phyloP scores from a whole-genome alignment of 2,329 filamentous ascomycete species.

The Exophiala calicioides region DNA sequence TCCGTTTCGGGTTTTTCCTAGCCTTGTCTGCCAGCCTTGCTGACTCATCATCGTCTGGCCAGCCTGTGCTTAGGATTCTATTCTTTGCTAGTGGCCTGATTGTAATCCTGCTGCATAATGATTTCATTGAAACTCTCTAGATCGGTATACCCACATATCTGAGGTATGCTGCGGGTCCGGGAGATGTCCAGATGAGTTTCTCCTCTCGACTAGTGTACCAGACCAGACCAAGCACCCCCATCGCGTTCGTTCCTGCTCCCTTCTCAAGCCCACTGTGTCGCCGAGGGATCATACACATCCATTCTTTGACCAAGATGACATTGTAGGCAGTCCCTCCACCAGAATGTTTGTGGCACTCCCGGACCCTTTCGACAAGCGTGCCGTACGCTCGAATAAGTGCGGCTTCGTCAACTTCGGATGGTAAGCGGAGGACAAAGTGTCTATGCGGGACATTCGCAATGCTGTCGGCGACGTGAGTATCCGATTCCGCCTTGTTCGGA shows the following conservation, averaged over 20 bases:
- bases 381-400: constrained; percentile 26
- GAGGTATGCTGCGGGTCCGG: constrained; percentile 27
- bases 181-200: constrained; percentile 27
- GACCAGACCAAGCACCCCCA: constrained; percentile 32
- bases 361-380: constrained; percentile 28
- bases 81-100: no score
- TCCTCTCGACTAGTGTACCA: constrained; percentile 29
- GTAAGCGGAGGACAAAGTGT: constrained; percentile 34
- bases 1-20: neutral
- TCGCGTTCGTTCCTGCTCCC: constrained; percentile 30
- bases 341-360: constrained; percentile 20
- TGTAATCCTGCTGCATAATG: no score
- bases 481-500: constrained; percentile 29
- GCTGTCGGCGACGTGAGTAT: constrained; percentile 19
- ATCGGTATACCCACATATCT: constrained; percentile 29
- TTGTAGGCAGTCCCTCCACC: constrained; percentile 32
- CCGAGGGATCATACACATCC: constrained; percentile 31
- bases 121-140: no score
- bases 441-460: constrained; percentile 32
- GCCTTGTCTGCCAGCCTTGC: neutral
- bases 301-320: constrained; percentile 34
- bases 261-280: constrained; percentile 25
- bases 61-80: no score
- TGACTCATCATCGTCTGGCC: neutral
- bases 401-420: constrained; percentile 12